phyloP scores from a whole-genome alignment of 2,329 filamentous ascomycete genomes.

The Ceratocystis cubensis region DNA sequence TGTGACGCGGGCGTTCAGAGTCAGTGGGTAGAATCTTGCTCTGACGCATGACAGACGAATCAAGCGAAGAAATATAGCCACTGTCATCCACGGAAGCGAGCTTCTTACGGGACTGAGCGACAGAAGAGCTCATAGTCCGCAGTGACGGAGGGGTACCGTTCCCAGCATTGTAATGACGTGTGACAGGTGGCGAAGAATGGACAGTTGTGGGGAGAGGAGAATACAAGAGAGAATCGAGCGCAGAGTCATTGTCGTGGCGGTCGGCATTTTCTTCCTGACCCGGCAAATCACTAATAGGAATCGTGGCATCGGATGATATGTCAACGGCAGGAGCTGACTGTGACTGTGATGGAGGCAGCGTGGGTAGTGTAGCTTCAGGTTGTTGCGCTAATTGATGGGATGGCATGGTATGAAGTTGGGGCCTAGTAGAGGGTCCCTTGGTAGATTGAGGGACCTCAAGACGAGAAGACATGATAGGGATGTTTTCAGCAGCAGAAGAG shows the following conservation, averaged over 20 bases:
- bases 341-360: conserved; percentile 31
- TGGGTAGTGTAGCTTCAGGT: conserved; percentile 26
- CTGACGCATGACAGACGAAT: conserved; percentile 74
- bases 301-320: conserved; percentile 64
- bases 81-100: conserved; percentile 74
- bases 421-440: conserved; percentile 31
- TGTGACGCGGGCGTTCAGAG: conserved; percentile 64
- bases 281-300: conserved; percentile 55
- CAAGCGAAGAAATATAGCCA: conserved; percentile 91
- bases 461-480: conserved; percentile 46
- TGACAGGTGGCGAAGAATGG: conserved; percentile 81
- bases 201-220: conserved; percentile 61
- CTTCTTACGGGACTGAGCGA: conserved; percentile 57
- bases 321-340: conserved; percentile 37
- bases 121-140: conserved; percentile 50
- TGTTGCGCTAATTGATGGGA: conserved; percentile 8
- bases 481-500: conserved; percentile 42
- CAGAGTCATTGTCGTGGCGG: conserved; percentile 33
- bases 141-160: conserved; percentile 64
- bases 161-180: conserved; percentile 43
- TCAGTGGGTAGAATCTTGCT: conserved; percentile 61
- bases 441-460: conserved; percentile 29
- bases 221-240: conserved; percentile 42
- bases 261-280: conserved; percentile 38
- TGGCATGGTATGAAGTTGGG: conserved; percentile 22